Evolutionary conservation across 2,329 filamentous ascomycete species (phyloP), one percentile per base, ranked within the genome.

Genomic region (Botrytis fragariae): DNA sequence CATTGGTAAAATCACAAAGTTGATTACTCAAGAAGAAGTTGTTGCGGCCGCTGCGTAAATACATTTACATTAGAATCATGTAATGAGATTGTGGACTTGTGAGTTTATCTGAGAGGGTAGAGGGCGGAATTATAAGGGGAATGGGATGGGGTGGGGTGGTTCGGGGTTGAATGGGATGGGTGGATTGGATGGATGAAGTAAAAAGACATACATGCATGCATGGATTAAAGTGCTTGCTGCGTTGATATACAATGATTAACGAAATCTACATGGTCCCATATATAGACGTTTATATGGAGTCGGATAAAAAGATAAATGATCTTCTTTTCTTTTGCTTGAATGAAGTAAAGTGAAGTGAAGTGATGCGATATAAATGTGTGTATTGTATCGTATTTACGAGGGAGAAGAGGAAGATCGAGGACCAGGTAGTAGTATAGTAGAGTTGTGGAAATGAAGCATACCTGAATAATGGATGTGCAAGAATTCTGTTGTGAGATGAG

Each of bases 1-100:
- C 73, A 99, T 99, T 85, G 96, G 96, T 81, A 99, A 99, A 89
- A 97, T 99, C 83, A 98, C 94, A 74, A 98, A 95, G 88, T 88
- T 99, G 75, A 89, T 93, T 78, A 85, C 86, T 77, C 22, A 78
- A 78, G 51, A 71, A 65, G 67, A 75, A 68, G 35, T 32, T 8
- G 77, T 74, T 74, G 44, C n/a, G n/a, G n/a, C 65, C 42, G n/a
- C n/a, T 57, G 51, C 51, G 29, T 57, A 29, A 57, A 57, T 72
- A 68, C 45, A 48, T 60, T 25, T 39, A 57, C 16, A 32, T 18
- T 42, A 68, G 18, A 68, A 57, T 42, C 3, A n/a, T 68, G 65
- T 57, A 42, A 22, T 22, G 10, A 29, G 9, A n/a, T 68, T 32
- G 48, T 57, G n/a, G 29, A 65, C 37, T 44, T 14, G 35, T 25